Evolutionary conservation across 2,329 filamentous ascomycete species (phyloP), one percentile per base, ranked within the genome.

Genomic region (Xenoacremonium recifei): DNA sequence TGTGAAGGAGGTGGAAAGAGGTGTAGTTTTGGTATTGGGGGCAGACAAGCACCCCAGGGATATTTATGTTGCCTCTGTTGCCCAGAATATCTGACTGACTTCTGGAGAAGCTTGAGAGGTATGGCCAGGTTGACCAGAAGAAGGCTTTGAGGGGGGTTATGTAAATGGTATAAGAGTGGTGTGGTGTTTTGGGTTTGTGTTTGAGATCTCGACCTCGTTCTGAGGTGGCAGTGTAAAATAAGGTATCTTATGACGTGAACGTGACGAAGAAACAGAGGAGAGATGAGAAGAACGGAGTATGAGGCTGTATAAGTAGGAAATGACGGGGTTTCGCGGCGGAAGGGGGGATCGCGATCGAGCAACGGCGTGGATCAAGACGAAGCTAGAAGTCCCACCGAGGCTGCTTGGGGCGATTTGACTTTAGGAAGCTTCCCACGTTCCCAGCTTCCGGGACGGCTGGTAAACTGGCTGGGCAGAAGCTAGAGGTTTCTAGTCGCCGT

Each of bases 271-370:
- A n/a, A n/a, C n/a, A n/a, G n/a, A n/a, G n/a, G n/a, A n/a, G n/a
- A n/a, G n/a, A n/a, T n/a, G n/a, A n/a, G n/a, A n/a, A n/a, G n/a
- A n/a, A n/a, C n/a, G n/a, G n/a, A n/a, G n/a, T n/a, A n/a, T n/a
- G n/a, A n/a, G n/a, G n/a, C n/a, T n/a, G n/a, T 42, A 11, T 9
- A 31, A 36, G 39, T 39, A 40, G 29, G 19, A 18, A 23, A 34
- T 21, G 27, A 27, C 21, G 15, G 33, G 15, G 6, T n/a, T 23
- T 10, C 25, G 39, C 33, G 27, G 20, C 33, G 33, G 33, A 32
- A 21, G 37, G 37, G 36, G 29, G 25, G 11, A n/a, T 19, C 5
- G n/a, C 20, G 38, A 16, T 18, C 29, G 6, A 31, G n/a, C 7
- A 31, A 31, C 29, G 29, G 29, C 29, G 29, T 31, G 29, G n/a